Conservation (phyloP, 2,329 filamentous ascomycete genomes). For the Sarocladium strictum region DNA sequence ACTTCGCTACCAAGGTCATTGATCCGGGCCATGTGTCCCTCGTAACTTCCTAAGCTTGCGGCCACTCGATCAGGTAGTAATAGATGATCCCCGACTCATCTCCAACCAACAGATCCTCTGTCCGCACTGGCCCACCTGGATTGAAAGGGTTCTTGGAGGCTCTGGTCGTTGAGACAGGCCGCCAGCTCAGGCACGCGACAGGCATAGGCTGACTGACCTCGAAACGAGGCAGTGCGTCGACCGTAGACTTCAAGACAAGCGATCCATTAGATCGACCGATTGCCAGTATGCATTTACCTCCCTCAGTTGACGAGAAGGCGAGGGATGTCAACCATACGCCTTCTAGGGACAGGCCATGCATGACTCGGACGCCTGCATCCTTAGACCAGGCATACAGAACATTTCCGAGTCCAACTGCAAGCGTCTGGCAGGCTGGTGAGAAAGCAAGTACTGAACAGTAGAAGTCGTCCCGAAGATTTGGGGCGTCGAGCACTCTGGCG, state of each 20-base stretch:
- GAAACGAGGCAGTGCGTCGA: conserved; percentile 64
- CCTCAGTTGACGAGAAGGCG: conserved; percentile 79
- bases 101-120: conserved; percentile 81
- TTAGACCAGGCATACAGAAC: conserved; percentile 90
- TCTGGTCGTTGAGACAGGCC: conserved; percentile 53
- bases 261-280: conserved; percentile 74
- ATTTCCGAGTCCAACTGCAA: conserved; percentile 78
- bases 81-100: conserved; percentile 79
- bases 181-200: conserved; percentile 77
- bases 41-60: conserved; percentile 54
- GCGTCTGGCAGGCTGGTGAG: conserved; percentile 63
- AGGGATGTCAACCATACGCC: conserved; percentile 67
- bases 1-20: conserved; percentile 70
- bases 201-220: conserved; percentile 65
- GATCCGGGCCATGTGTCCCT: conserved; percentile 68
- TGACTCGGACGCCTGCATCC: conserved; percentile 52
- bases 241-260: conserved; percentile 70
- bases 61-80: conserved; percentile 89
- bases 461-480: conserved; percentile 85
- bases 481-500: conserved; percentile 74
- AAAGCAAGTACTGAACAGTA: conserved; percentile 92
- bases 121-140: conserved; percentile 48
- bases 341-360: conserved; percentile 23
- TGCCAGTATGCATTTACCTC: conserved; percentile 74
- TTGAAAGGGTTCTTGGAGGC: conserved; percentile 44